Evolutionary conservation across 164 flowering plant species (phyloP).

Genomic region (Amborella trichopoda): DNA sequence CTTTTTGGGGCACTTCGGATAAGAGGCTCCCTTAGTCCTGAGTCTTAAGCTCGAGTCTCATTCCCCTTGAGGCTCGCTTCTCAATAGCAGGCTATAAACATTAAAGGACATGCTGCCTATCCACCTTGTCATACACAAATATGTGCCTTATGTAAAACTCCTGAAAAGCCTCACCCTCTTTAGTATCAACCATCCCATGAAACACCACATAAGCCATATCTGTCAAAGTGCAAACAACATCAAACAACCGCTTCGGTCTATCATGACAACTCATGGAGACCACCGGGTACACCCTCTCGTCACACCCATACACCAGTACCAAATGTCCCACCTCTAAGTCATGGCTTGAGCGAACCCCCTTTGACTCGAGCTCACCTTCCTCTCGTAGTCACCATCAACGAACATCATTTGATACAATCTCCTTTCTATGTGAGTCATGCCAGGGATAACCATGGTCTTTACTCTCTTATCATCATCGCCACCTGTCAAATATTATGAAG

Average conservation of each 20-base stretch:
- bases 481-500: too few relatives aligned
- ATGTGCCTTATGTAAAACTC: too few relatives aligned
- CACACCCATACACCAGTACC: constrained; percentile 16
- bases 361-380: too few relatives aligned
- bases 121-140: too few relatives aligned
- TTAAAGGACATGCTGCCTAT: too few relatives aligned
- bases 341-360: neutral
- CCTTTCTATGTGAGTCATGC: constrained; percentile 57
- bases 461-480: constrained; percentile 57
- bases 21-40: too few relatives aligned
- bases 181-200: too few relatives aligned
- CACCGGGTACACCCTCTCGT: constrained; percentile 51
- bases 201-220: constrained; percentile 74
- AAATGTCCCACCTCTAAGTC: neutral
- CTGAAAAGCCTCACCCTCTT: too few relatives aligned
- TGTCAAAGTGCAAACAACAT: constrained; percentile 58
- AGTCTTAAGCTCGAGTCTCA: too few relatives aligned
- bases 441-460: constrained; percentile 43
- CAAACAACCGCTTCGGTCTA: constrained; percentile 56
- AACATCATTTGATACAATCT: constrained; percentile 87
- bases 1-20: too few relatives aligned
- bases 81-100: too few relatives aligned
- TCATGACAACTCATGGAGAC: constrained; percentile 42
- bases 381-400: constrained; percentile 65
- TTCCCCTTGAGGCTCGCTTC: too few relatives aligned